Base-by-base conservation (phyloP, 2,329 filamentous ascomycete species). In the Raffaelea albimanens region DNA sequence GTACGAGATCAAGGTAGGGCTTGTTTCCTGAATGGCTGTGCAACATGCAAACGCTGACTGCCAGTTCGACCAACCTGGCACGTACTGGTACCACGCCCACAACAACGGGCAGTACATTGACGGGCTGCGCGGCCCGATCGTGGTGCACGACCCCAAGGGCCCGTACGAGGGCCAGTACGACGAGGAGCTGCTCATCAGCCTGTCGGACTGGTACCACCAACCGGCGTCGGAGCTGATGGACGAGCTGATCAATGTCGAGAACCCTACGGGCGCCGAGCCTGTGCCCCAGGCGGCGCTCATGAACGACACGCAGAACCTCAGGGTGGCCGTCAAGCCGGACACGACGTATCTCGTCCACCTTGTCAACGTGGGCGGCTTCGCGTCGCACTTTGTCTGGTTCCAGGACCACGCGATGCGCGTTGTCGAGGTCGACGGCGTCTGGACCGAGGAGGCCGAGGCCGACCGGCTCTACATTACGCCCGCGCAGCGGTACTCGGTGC, bases 31-130 rank as follows among this genome's bases (percentile, higher is more conserved):
- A 22, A 14, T 11, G 18, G n/a, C 9, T 23, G 14, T 40, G 38
- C 19, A 4, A 3, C 19, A 8, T 40, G n/a, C 10, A 19, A 10
- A 10, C 11, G 9, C 11, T n/a, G n/a, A n/a, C n/a, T 42, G 20
- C n/a, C 16, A 46, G 19, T 25, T 44, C 34, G 52, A 62, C 57
- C 63, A 52, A 38, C 36, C 82, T 0, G 85, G 85, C n/a, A 86
- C 83, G 1, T 89, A 85, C 61, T 89, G 85, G 85, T 89, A 89
- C 54, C 83, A 87, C 59, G 83, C 79, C 2, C 83, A 87, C 58
- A 71, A 72, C 25, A 69, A 71, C 51, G 80, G 75, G 19, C 83
- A 86, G 59, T 87, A 86, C 52, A 80, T 83, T 2, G 83, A 87
- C 58, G 83, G 83, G 16, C 48, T 55, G 41, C 75, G 80, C n/a